A percentile compares a stretch with the other conserved stretches of the same genome.
phyloP scores from a whole-genome alignment of 768 basidiomycete genomes.

The Tulasnella sp. region DNA sequence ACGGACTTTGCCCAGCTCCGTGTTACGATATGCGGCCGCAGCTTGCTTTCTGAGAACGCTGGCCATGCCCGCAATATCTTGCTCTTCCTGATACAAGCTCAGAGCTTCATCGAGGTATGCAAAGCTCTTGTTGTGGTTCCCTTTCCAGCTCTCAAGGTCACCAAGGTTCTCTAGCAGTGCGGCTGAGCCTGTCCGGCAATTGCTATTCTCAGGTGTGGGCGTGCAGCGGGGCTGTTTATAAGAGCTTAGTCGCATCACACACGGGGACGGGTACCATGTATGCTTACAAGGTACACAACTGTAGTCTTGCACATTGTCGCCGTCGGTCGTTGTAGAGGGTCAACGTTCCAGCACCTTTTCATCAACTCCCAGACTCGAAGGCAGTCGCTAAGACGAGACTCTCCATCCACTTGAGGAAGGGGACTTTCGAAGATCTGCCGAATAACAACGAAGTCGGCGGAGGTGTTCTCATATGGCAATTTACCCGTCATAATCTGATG shows the following conservation, averaged over 20 bases:
- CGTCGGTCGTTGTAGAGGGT: not conserved
- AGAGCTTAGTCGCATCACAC: not conserved
- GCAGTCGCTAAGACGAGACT: not conserved
- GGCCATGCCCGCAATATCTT: not conserved
- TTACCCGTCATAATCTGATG: not conserved
- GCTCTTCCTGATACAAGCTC: not conserved
- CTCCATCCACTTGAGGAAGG: not conserved
- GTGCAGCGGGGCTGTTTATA: not conserved
- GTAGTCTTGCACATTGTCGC: not conserved
- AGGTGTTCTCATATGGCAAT: not conserved
- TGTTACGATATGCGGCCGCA: not conserved
- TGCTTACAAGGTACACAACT: not conserved
- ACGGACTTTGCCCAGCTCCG: not conserved
- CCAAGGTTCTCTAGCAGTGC: not conserved
- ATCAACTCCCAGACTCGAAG: slow-evolving; percentile 5
- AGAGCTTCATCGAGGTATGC: not conserved
- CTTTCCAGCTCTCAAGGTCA: slow-evolving; percentile 13
- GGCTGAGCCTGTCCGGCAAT: not conserved
- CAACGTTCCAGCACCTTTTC: not conserved
- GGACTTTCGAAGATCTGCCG: slow-evolving; percentile 15
- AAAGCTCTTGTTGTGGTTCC: not conserved
- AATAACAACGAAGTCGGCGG: not conserved
- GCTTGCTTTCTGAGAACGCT: not conserved
- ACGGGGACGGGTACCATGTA: not conserved
- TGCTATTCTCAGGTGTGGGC: not conserved